Base-by-base conservation (phyloP, 345 rosid species). In the Lumnitzera littorea region DNA sequence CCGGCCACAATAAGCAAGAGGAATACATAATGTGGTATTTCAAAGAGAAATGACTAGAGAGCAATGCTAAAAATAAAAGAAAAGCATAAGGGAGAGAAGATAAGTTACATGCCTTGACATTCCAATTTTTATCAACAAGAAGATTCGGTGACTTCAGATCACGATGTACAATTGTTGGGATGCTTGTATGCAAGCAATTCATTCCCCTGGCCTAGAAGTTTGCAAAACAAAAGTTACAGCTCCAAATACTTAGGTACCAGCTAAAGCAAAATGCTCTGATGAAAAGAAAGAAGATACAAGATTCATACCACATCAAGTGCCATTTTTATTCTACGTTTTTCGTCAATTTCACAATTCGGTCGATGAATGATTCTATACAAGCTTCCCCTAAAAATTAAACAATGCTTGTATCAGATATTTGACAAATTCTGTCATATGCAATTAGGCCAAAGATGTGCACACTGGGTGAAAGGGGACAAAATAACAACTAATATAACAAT, bases 141-240 rank as follows among this genome's bases (percentile, higher is more conserved):
- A 95, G 99, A 74, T 95, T 95, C 49, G 96, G 99, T 55, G 99
- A 88, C 78, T 95, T 95, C 74, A 95, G 67, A 85, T 95, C 99
- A 47, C 99, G 86, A 72, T 95, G 99, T 70, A 95, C 99, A 67
- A 95, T 91, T 63, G 98, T 95, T 7, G 99, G 99, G 53, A 50
- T 70, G 77, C 99, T 91, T 51, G 94, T 71, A 77, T 95, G 99
- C 76, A 95, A 83, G 83, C 98, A 95, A 69, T 88, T 95, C 99
- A 95, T 95, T 67, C 99, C 99, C 78, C 79, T 88, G 56, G 99
- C 96, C 99, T 95, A 80, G 77, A 66, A 68, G 60, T 46, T 56
- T 55, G 27, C 48, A 48, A 12, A 56, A 58, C 27, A 59, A 48
- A 53, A 52, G 56, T 61, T 14, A n/a, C 31, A 5, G n/a, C 24